Evolutionary conservation across 2,329 filamentous ascomycete genomes (phyloP).

Genomic region (Fusarium compactum): DNA sequence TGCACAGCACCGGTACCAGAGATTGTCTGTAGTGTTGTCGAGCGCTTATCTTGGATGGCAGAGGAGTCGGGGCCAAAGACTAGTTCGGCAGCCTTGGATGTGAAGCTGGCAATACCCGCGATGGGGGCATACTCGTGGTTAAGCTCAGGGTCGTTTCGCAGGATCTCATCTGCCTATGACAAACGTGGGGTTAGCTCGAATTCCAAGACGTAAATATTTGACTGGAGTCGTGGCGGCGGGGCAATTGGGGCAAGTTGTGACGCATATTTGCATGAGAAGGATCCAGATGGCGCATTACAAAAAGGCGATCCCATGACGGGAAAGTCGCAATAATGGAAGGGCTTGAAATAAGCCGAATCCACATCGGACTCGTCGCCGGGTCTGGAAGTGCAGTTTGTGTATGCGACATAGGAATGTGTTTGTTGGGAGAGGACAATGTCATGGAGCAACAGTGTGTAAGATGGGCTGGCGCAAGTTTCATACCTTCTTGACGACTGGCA

Average conservation of each 20-base stretch:
- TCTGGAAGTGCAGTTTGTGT: conserved; percentile 15
- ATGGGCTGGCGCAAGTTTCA: conserved; percentile 21
- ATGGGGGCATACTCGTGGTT: conserved; percentile 99
- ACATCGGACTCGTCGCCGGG: conserved; percentile 9
- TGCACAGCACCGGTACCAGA: conserved; percentile 97
- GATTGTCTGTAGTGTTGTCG: conserved; percentile 89
- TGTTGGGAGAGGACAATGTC: conserved; percentile 5
- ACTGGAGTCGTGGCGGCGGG: conserved; percentile 26
- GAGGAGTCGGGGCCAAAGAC: conserved; percentile 85
- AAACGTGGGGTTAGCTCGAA: conserved; percentile 42
- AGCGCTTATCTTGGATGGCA: conserved; percentile 85
- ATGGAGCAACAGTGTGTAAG: conserved; percentile 9
- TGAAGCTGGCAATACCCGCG: conserved; percentile 87
- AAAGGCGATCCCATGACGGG: conserved; percentile 38
- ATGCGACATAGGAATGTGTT: conserved; percentile 16
- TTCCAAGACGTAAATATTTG: conserved; percentile 23
- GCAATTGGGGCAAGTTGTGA: conserved; percentile 31
- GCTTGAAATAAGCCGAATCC: conserved; percentile 24
- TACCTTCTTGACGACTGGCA: conserved; percentile 97
- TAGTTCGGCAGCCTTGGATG: conserved; percentile 88
- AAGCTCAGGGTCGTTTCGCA: conserved; percentile 87
- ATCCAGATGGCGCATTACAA: conserved; percentile 31
- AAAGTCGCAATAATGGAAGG: conserved; percentile 31
- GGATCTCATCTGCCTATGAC: conserved; percentile 85
- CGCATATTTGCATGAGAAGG: conserved; percentile 25